These are phyloP conservation scores for Epichloe typhina DNA, from an alignment of 2,329 filamentous ascomycete species.

Conservation along the genomic window DNA sequence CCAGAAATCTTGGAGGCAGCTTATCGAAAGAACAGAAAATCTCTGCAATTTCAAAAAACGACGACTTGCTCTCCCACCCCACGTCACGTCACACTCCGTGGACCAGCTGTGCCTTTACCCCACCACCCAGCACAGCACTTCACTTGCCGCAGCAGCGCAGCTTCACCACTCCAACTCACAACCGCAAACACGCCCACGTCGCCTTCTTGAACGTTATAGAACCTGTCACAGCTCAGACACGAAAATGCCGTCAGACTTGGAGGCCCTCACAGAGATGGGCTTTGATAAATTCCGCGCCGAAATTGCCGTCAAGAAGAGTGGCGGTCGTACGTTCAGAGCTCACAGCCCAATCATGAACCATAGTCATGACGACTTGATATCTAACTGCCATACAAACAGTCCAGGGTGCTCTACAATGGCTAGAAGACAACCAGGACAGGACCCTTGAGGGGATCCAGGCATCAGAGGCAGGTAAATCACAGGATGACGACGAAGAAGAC, in stretches of 20 bases:
- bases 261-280: constrained; percentile 54
- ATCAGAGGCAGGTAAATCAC: constrained; percentile 23
- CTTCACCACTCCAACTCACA: constrained; percentile 1
- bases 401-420: constrained; percentile 84
- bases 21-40: too few relatives aligned
- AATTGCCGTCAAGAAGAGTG: constrained; percentile 71
- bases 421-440: constrained; percentile 84
- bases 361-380: background rate
- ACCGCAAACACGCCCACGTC: background rate
- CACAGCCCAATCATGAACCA: background rate
- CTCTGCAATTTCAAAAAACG: too few relatives aligned
- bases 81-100: background rate
- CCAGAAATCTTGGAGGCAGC: too few relatives aligned
- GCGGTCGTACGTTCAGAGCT: constrained; percentile 50
- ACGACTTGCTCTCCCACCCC: too few relatives aligned
- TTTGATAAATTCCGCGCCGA: constrained; percentile 76
- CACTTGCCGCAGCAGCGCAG: background rate
- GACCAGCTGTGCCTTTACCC: background rate
- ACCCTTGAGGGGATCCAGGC: constrained; percentile 67
- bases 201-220: background rate
- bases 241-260: constrained; percentile 47
- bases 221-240: constrained; percentile 11
- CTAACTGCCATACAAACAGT: constrained; percentile 35
- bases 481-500: constrained; percentile 36
- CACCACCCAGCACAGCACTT: background rate